Evolutionary conservation across 257 asterid genomes (phyloP).

Genomic region (Fraxinus anomala): DNA sequence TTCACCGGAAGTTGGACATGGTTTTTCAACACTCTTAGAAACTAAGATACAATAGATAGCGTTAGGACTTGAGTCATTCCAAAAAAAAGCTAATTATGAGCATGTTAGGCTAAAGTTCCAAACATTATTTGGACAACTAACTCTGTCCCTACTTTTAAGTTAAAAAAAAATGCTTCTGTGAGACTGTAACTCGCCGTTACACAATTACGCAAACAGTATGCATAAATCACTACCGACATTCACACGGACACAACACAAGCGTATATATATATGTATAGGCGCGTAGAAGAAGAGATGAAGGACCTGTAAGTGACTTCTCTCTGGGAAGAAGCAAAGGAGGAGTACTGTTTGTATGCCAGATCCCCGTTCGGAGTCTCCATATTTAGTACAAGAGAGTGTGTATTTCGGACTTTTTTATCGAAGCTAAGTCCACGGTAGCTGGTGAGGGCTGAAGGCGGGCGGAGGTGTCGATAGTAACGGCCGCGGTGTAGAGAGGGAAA

Average conservation of each 20-base stretch:
- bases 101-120: background rate
- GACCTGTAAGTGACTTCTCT: constrained; percentile 4
- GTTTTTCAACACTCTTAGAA: background rate
- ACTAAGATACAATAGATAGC: background rate
- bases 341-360: background rate
- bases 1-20: background rate
- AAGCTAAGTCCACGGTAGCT: background rate
- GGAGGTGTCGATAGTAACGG: background rate
- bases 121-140: background rate
- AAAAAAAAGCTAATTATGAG: background rate
- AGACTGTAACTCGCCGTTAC: background rate
- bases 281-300: background rate
- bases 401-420: background rate
- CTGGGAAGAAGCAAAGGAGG: background rate
- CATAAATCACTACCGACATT: background rate
- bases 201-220: background rate
- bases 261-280: too few species aligned
- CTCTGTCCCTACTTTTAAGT: too few species aligned
- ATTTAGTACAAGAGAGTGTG: background rate
- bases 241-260: background rate
- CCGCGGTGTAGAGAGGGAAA: background rate
- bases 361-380: background rate
- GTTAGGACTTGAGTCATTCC: background rate
- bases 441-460: background rate
- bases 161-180: background rate